Evolutionary conservation across 2,329 filamentous ascomycete genomes (phyloP).

Genomic region (Coccinonectria pachysandricola): DNA sequence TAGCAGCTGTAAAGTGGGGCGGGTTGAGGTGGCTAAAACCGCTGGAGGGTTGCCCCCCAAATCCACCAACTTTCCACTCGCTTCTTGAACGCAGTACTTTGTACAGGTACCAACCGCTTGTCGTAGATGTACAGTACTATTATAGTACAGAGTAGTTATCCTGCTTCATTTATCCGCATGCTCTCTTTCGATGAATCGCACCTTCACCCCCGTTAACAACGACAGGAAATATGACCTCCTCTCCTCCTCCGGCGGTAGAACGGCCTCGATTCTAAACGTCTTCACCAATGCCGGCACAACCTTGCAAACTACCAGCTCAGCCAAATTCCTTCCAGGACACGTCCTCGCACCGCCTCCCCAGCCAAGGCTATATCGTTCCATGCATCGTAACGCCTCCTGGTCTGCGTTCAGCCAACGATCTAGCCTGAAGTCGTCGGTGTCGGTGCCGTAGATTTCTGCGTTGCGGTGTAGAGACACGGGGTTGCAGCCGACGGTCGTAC

Average conservation of each 20-base stretch:
- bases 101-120: too few relatives aligned
- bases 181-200: constrained; percentile 22
- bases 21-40: too few relatives aligned
- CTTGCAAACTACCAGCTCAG: constrained; percentile 39
- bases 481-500: constrained; percentile 40
- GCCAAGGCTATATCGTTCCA: constrained; percentile 39
- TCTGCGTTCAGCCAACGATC: constrained; percentile 35
- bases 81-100: too few relatives aligned
- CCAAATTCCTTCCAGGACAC: constrained; percentile 41
- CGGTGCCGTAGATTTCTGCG: constrained; percentile 35
- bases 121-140: too few relatives aligned
- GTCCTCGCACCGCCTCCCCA: constrained; percentile 42
- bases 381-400: constrained; percentile 19
- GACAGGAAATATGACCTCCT: constrained; percentile 41
- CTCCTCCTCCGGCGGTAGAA: constrained; percentile 27
- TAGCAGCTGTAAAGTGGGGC: too few relatives aligned
- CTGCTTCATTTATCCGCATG: too few relatives aligned
- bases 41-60: too few relatives aligned
- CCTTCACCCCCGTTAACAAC: constrained; percentile 38
- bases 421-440: constrained; percentile 34
- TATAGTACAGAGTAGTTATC: too few relatives aligned
- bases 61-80: too few relatives aligned
- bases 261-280: constrained; percentile 34
- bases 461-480: constrained; percentile 41
- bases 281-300: constrained; percentile 30